These are phyloP conservation scores for Mucor plumbeus DNA, from an alignment of 371 early-diverging fungal species.

Conservation along the genomic window DNA sequence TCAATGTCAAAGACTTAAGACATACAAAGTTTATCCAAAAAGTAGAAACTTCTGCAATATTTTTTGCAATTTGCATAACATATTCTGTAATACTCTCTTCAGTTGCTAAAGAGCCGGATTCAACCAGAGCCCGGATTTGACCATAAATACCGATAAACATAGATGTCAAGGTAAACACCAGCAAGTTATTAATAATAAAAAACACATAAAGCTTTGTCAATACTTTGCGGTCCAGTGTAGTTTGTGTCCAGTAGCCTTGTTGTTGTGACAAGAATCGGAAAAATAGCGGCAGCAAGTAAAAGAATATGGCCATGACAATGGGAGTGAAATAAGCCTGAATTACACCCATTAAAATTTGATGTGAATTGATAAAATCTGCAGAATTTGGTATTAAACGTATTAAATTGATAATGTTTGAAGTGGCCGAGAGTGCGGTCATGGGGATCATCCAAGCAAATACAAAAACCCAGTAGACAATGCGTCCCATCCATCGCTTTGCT, in stretches of 20 bases:
- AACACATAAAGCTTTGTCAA: constrained; percentile 82
- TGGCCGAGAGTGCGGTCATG: constrained; percentile 64
- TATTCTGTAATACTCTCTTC: constrained; percentile 29
- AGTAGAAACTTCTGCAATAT: constrained; percentile 50
- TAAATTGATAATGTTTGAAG: constrained; percentile 68
- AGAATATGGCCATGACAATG: constrained; percentile 70
- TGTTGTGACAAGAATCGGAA: constrained; percentile 72
- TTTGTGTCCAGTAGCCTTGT: constrained; percentile 80
- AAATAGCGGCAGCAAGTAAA: constrained; percentile 70
- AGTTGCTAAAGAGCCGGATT: constrained; percentile 43
- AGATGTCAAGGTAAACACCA: constrained; percentile 67
- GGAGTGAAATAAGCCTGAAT: constrained; percentile 77
- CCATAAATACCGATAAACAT: constrained; percentile 66
- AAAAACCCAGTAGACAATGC: constrained; percentile 61
- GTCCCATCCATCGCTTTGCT: constrained; percentile 62
- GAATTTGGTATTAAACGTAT: constrained; percentile 60
- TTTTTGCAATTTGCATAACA: constrained; percentile 44
- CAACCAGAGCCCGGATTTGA: constrained; percentile 46
- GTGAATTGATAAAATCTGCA: constrained; percentile 51
- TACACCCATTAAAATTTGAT: constrained; percentile 62
- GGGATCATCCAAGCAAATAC: constrained; percentile 77
- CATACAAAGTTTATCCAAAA: constrained; percentile 81
- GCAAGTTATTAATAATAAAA: constrained; percentile 73
- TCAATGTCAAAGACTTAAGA: constrained; percentile 60
- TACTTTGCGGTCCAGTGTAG: constrained; percentile 76